Evolutionary conservation across 2,329 filamentous ascomycete genomes (phyloP).

Genomic region (Aspergillus fischeri): DNA sequence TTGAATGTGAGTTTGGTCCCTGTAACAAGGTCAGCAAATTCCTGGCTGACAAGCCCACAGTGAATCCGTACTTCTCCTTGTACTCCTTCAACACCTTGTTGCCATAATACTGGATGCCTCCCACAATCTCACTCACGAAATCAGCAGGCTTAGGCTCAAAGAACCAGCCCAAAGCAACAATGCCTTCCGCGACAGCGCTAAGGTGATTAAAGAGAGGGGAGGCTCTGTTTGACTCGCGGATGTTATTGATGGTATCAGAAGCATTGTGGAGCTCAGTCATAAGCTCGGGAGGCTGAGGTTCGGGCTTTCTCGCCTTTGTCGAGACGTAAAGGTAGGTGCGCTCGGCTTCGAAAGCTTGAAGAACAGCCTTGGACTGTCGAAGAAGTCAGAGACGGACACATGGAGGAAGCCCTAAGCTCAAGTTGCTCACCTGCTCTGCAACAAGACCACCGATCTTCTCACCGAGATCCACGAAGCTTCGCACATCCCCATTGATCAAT

Average conservation of each 20-base stretch:
- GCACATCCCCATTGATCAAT: constrained; percentile 69
- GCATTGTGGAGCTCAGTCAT: constrained; percentile 83
- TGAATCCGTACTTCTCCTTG: constrained; percentile 65
- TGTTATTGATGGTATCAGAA: constrained; percentile 71
- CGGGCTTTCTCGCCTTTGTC: constrained; percentile 88
- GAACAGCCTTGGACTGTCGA: constrained; percentile 51
- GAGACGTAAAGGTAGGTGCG: constrained; percentile 83
- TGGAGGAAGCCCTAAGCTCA: background rate
- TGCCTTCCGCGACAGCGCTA: constrained; percentile 82
- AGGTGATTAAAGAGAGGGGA: constrained; percentile 75
- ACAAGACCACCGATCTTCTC: constrained; percentile 72
- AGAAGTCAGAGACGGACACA: constrained; percentile 9
- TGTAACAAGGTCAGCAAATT: constrained; percentile 35
- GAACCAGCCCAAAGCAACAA: constrained; percentile 87
- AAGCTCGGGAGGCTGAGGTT: constrained; percentile 67
- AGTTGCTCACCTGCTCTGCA: constrained; percentile 66
- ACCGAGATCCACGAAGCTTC: constrained; percentile 73
- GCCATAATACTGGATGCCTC: constrained; percentile 86
- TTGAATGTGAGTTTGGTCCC: constrained; percentile 74
- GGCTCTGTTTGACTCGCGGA: constrained; percentile 76
- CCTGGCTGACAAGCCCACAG: background rate
- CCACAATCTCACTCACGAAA: constrained; percentile 77
- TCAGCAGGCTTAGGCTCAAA: constrained; percentile 78
- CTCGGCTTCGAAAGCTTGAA: constrained; percentile 73
- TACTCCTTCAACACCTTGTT: constrained; percentile 89